phyloP scores from a whole-genome alignment of 2,329 filamentous ascomycete genomes.

The Arthrobotrys conoides region DNA sequence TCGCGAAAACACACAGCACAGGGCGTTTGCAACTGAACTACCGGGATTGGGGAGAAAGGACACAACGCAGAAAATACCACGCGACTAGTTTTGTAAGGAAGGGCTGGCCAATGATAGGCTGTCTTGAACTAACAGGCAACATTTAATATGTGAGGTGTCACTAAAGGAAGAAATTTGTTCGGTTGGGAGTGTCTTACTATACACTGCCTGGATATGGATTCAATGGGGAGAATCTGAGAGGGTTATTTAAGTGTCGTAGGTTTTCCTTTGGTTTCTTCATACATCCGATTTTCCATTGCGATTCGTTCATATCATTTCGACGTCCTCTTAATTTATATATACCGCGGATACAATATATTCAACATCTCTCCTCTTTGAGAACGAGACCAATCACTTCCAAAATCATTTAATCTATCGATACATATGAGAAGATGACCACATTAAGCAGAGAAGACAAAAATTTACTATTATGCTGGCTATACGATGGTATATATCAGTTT shows the following conservation, averaged over 20 bases:
- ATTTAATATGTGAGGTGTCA: background rate
- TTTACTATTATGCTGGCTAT: constrained; percentile 31
- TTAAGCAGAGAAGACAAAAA: background rate
- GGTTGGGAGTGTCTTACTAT: background rate
- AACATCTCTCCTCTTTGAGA: no score
- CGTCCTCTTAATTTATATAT: no score
- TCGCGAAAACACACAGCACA: constrained; percentile 16
- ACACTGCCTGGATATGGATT: no score
- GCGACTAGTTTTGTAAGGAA: background rate
- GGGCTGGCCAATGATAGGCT: background rate
- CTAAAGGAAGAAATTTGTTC: background rate
- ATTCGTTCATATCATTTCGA: no score
- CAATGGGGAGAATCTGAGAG: no score
- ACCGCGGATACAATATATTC: no score
- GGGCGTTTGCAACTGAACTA: background rate
- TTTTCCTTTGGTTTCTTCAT: no score
- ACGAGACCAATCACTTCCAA: no score
- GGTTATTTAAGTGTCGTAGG: no score
- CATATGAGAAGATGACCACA: background rate
- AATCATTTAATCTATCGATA: no score
- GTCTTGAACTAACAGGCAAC: background rate
- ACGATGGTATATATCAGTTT: constrained; percentile 13
- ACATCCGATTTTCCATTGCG: background rate
- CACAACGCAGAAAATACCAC: constrained; percentile 28
- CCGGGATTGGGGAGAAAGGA: constrained; percentile 11